These are phyloP conservation scores for Annulohypoxylon truncatum DNA, from an alignment of 2,329 filamentous ascomycete genomes.

Conservation along the genomic window DNA sequence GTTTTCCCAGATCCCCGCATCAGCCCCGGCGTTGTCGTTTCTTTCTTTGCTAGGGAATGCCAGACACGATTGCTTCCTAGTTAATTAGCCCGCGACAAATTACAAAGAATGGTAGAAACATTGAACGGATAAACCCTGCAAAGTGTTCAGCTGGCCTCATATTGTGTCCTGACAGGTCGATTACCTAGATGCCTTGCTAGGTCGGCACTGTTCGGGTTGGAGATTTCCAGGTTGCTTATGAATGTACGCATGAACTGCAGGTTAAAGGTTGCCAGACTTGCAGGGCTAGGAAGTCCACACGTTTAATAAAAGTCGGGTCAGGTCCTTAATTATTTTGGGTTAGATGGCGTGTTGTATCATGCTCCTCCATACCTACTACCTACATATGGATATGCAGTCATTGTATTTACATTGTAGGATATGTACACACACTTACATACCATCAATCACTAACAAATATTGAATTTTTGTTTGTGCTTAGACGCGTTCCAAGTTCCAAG, in stretches of 20 bases:
- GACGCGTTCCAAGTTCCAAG: neutral
- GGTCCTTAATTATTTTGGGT: conserved; percentile 1
- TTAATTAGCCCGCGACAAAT: conserved; percentile 8
- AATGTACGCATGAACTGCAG: conserved; percentile 12
- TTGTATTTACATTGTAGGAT: neutral
- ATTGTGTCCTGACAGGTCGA: neutral
- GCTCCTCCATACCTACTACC: neutral
- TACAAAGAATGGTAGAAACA: conserved; percentile 16
- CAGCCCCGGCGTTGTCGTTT: conserved; percentile 33
- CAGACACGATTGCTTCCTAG: conserved; percentile 11
- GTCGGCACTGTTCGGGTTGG: neutral
- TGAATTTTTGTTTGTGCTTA: conserved; percentile 6
- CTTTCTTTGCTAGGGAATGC: conserved; percentile 20
- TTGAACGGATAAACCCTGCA: neutral
- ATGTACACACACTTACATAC: neutral
- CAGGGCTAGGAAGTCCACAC: neutral
- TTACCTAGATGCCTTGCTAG: neutral
- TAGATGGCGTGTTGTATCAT: neutral
- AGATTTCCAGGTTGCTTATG: neutral
- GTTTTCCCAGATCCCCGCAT: conserved; percentile 18
- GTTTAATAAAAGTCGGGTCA: conserved; percentile 6
- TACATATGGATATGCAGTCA: neutral
- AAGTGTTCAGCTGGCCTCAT: conserved; percentile 1
- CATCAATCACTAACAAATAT: conserved; percentile 1
- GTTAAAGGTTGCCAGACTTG: neutral